A percentile compares a stretch with the other conserved stretches of the same genome.
Evolutionary conservation across 2,329 filamentous ascomycete genomes (phyloP).

Genomic region (Exophiala xenobiotica): DNA sequence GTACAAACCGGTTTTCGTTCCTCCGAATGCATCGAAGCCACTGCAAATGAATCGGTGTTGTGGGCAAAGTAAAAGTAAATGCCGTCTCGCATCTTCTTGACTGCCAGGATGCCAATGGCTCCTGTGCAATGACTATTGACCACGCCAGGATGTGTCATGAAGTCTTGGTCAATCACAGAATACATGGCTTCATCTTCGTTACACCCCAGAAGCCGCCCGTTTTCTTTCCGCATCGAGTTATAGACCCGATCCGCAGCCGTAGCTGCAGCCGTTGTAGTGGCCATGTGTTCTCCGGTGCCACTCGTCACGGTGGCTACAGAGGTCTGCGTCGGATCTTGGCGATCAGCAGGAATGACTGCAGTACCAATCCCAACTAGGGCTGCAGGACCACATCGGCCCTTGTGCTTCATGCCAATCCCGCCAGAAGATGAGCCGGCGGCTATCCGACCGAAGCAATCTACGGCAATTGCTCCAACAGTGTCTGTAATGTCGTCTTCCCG

Average conservation of each 20-base stretch:
- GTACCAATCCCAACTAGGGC: constrained; percentile 90
- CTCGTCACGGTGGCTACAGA: constrained; percentile 84
- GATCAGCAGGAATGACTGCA: constrained; percentile 76
- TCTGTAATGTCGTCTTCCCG: constrained; percentile 72
- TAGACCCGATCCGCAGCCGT: constrained; percentile 85
- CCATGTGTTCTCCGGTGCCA: constrained; percentile 97
- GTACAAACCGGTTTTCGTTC: constrained; percentile 75
- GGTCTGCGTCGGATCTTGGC: constrained; percentile 65
- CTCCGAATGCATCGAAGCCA: constrained; percentile 82
- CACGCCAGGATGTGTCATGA: constrained; percentile 87
- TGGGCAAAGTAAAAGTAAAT: constrained; percentile 90
- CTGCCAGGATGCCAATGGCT: constrained; percentile 84
- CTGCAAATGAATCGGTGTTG: constrained; percentile 83
- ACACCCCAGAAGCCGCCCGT: constrained; percentile 64
- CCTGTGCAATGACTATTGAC: constrained; percentile 74
- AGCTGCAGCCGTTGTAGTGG: constrained; percentile 86
- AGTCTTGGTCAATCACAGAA: constrained; percentile 80
- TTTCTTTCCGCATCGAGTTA: constrained; percentile 61
- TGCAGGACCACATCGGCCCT: constrained; percentile 85
- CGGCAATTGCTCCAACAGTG: constrained; percentile 92
- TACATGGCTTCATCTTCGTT: constrained; percentile 76
- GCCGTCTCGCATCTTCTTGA: constrained; percentile 77
- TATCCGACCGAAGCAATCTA: constrained; percentile 82
- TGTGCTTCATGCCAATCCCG: constrained; percentile 97
- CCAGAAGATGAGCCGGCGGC: constrained; percentile 95